phyloP scores from a whole-genome alignment of 2,329 filamentous ascomycete species.

The Sporothrix globosa region DNA sequence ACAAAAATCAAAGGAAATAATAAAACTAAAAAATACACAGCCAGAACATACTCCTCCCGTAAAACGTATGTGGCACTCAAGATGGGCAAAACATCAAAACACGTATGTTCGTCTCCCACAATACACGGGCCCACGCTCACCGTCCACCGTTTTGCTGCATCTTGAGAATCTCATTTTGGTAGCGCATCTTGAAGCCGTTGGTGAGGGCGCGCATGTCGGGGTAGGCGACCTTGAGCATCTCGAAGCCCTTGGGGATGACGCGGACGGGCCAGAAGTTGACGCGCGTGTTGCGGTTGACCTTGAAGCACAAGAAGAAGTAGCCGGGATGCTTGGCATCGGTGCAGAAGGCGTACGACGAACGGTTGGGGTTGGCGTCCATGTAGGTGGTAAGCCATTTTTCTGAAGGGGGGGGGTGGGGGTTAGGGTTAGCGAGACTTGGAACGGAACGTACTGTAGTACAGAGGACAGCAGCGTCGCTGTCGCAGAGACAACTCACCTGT shows the following conservation, averaged over 20 bases:
- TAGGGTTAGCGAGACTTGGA: neutral
- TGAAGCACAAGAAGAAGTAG: constrained; percentile 96
- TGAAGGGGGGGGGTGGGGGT: constrained; percentile 44
- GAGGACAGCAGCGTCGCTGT: neutral
- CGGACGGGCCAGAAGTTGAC: constrained; percentile 84
- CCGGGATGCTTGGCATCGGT: constrained; percentile 89
- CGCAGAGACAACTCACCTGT: constrained; percentile 68
- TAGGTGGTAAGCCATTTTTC: constrained; percentile 96
- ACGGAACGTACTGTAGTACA: neutral
- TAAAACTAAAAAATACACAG: neutral
- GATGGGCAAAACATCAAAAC: too few relatives aligned
- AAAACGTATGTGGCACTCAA: too few relatives aligned
- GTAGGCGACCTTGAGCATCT: constrained; percentile 85
- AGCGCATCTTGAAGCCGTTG: constrained; percentile 94
- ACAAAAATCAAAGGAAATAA: neutral
- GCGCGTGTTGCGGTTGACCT: constrained; percentile 74
- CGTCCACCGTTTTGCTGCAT: constrained; percentile 49
- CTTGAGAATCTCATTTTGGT: constrained; percentile 66
- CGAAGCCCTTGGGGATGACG: constrained; percentile 89
- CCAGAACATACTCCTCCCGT: constrained; percentile 2
- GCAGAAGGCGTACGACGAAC: constrained; percentile 94
- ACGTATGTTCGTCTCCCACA: neutral
- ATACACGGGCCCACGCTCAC: neutral
- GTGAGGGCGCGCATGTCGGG: constrained; percentile 93
- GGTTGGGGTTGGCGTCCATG: constrained; percentile 91